Evolutionary conservation across 345 rosid genomes (phyloP), one percentile per base, ranked within the genome.

Genomic region (Salix udensis): DNA sequence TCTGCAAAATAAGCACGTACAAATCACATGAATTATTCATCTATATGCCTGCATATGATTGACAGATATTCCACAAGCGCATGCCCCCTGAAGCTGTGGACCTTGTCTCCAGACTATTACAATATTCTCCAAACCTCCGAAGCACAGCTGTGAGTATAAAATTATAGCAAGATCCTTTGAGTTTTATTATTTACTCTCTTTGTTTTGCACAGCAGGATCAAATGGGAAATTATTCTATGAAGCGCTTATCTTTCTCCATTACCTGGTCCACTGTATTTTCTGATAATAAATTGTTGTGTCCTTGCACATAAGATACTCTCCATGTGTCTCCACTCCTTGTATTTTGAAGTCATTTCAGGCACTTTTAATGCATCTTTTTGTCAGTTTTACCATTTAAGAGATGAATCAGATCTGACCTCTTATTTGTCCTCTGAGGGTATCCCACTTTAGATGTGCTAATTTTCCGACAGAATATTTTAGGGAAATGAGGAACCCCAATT

Each of bases 31-130:
- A 21, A 53, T 2, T 36, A 18, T 66, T 70, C n/a, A 40, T 53
- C 1, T 48, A 36, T 34, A 46, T 19, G 67, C 73, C 28, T 60
- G 4, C 65, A 28, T 70, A 36, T 53, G 58, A 77, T 76, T 21
- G 55, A 23, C 85, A 96, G 99, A 89, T 96, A 82, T 96, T 96
- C 83, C 91, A 91, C 77, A 96, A 93, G 91, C 89, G 95, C 68
- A 95, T 90, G 96, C 98, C 98, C 71, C 93, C 93, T 5, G 99
- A 96, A 86, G 99, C 99, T 12, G 99, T 93, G 1, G 98, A 96
- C 87, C 91, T 96, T 2, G 97, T 93, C 84, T 96, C 98, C n/a
- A 87, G 98, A 75, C 84, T 96, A 39, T 86, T 96, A 82, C 99
- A 96, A 71, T 96, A 96, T 86, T 96, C 99, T 67, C 99, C 99